Conservation (phyloP, 2,329 filamentous ascomycete genomes). For the Fusarium vanettenii region DNA sequence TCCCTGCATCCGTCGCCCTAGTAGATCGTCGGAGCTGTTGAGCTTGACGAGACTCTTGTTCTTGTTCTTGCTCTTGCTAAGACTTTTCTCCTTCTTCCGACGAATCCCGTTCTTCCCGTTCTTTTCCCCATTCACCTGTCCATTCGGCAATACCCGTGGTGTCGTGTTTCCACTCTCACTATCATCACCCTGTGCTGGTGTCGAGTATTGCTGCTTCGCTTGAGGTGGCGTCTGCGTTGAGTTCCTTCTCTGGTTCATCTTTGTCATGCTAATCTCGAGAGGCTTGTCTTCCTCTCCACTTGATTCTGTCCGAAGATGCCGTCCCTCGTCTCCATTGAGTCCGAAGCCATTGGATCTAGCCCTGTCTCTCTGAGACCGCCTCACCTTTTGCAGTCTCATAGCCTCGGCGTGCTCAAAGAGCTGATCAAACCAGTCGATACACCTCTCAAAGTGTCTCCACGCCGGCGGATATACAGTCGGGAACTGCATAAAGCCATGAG, state of each 20-base stretch:
- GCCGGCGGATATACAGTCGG: conserved; percentile 88
- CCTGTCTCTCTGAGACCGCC: conserved; percentile 15
- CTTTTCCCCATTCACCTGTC: conserved; percentile 41
- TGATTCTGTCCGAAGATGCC: conserved; percentile 62
- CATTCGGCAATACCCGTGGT: conserved; percentile 21
- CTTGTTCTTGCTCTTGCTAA: conserved; percentile 56
- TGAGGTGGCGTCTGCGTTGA: conserved; percentile 32
- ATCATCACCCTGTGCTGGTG: conserved; percentile 22
- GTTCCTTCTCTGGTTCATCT: conserved; percentile 52
- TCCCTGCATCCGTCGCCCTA: conserved; percentile 69
- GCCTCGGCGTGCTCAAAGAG: conserved; percentile 70
- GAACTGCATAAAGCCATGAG: conserved; percentile 95
- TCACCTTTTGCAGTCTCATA: conserved; percentile 46
- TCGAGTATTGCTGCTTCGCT: conserved; percentile 12
- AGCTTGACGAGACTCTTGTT: conserved; percentile 64
- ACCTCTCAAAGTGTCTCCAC: conserved; percentile 86
- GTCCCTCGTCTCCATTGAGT: conserved; percentile 40
- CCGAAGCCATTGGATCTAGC: conserved; percentile 20
- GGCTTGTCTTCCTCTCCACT: conserved; percentile 84
- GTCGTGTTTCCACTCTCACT: conserved; percentile 34
- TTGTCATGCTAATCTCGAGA: conserved; percentile 81
- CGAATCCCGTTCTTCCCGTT: conserved; percentile 38
- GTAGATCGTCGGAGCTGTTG: conserved; percentile 67
- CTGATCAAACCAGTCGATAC: conserved; percentile 83
- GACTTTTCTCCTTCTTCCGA: conserved; percentile 42